Percentiles rank a stretch among this genome's conserved stretches.
These are phyloP conservation scores for Lichina pygmaea DNA, from an alignment of 495 filamentous ascomycete genomes.

Conservation along the genomic window DNA sequence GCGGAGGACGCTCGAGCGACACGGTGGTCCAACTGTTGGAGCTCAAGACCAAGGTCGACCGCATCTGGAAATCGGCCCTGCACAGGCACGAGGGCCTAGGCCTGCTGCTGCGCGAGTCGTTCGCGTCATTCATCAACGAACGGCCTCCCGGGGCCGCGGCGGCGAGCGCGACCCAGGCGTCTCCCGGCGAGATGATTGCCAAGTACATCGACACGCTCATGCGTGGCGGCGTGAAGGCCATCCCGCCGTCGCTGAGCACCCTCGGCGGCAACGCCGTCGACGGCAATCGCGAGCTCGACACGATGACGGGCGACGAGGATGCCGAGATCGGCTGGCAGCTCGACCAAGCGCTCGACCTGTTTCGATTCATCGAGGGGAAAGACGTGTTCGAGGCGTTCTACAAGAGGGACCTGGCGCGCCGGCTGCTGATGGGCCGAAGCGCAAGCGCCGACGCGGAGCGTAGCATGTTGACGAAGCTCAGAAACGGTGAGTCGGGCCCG, in stretches of 20 bases:
- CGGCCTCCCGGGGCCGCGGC: conserved; percentile 33
- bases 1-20: conserved; percentile 46
- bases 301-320: conserved; percentile 49
- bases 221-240: conserved; percentile 58
- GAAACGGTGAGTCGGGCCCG: conserved; percentile 25
- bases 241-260: conserved; percentile 27
- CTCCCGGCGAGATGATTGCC: conserved; percentile 94
- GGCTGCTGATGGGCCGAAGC: conserved; percentile 70
- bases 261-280: neutral
- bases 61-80: conserved; percentile 46
- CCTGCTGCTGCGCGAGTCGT: conserved; percentile 55
- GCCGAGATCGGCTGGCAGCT: conserved; percentile 70
- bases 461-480: conserved; percentile 76
- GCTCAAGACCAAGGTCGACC: conserved; percentile 57
- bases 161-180: conserved; percentile 60
- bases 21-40: conserved; percentile 68
- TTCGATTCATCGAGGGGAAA: conserved; percentile 91
- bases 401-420: conserved; percentile 79
- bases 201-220: conserved; percentile 87
- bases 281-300: conserved; percentile 14
- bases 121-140: conserved; percentile 76
- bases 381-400: conserved; percentile 97
- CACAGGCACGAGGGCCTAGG: conserved; percentile 42
- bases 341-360: conserved; percentile 75
- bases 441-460: conserved; percentile 86